Conservation (phyloP, 1,139 yeast species). For the Eremothecium coryli region DNA sequence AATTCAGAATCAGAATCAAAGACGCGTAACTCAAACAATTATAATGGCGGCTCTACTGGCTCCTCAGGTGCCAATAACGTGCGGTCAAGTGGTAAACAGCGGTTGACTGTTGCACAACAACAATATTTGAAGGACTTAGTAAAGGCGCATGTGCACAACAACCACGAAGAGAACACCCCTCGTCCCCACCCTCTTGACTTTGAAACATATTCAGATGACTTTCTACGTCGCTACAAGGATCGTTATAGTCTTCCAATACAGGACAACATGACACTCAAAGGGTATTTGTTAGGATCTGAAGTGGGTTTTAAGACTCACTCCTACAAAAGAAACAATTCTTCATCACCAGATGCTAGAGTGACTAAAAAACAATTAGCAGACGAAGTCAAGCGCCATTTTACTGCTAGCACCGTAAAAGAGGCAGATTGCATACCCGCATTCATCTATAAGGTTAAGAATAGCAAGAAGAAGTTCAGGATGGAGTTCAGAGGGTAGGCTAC, state of each 20-base stretch:
- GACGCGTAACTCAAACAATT: constrained; percentile 9
- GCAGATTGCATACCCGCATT: constrained; percentile 30
- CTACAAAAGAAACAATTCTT: constrained; percentile 17
- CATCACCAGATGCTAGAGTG: constrained; percentile 21
- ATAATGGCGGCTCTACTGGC: constrained; percentile 1
- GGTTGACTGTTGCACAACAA: constrained; percentile 29
- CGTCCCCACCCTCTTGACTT: constrained; percentile 24
- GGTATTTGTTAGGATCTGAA: constrained; percentile 27
- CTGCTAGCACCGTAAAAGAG: constrained; percentile 22
- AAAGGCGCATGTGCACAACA: constrained; percentile 25
- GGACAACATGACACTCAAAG: constrained; percentile 28
- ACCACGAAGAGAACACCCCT: constrained; percentile 20
- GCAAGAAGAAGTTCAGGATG: constrained; percentile 28
- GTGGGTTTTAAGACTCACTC: constrained; percentile 28
- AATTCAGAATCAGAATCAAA: constrained; percentile 27
- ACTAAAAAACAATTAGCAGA: constrained; percentile 22
- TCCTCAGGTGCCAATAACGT: constrained; percentile 8
- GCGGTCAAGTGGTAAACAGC: constrained; percentile 21
- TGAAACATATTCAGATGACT: constrained; percentile 25
- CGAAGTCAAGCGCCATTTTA: constrained; percentile 26
- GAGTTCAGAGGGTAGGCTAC: constrained; percentile 19
- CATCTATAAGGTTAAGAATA: constrained; percentile 29
- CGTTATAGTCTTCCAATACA: constrained; percentile 20
- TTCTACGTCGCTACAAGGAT: constrained; percentile 29
- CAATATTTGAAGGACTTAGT: constrained; percentile 26